Conservation (phyloP, 805 yeast genomes). For the Wickerhamomyces canadensis region DNA sequence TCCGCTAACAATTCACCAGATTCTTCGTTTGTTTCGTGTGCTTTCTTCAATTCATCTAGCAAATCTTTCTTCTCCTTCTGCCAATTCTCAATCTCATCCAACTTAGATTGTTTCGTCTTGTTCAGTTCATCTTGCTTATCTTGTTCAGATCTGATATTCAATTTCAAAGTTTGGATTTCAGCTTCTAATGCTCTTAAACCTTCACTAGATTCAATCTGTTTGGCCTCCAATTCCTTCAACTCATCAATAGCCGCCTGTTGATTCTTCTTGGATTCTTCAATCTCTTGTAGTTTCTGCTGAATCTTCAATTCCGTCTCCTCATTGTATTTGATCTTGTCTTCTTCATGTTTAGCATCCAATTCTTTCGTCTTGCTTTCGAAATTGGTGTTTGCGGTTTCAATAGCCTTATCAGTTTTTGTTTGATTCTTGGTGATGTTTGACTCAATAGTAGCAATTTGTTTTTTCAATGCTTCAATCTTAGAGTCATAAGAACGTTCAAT, state of each 20-base stretch:
- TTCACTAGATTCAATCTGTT: conserved; percentile 21
- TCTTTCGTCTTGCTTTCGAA: conserved; percentile 15
- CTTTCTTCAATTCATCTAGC: conserved; percentile 4
- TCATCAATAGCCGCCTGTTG: conserved; percentile 17
- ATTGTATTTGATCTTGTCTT: conserved; percentile 12
- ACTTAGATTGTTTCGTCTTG: conserved; percentile 11
- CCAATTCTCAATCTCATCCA: conserved; percentile 14
- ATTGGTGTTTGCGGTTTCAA: conserved; percentile 11
- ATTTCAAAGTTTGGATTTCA: conserved; percentile 14
- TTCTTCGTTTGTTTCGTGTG: background rate
- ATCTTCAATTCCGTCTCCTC: conserved; percentile 21
- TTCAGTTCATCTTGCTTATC: conserved; percentile 14
- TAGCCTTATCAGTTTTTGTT: conserved; percentile 7
- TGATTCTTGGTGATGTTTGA: conserved; percentile 12
- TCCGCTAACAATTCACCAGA: conserved; percentile 1
- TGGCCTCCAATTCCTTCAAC: conserved; percentile 19
- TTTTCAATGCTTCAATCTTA: conserved; percentile 18
- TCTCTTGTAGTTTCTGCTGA: conserved; percentile 13
- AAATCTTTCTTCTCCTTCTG: conserved; percentile 15
- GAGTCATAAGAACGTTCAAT: conserved; percentile 17
- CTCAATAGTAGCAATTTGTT: conserved; percentile 19
- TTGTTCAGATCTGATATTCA: conserved; percentile 13
- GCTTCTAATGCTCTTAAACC: conserved; percentile 13
- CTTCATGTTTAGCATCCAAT: conserved; percentile 20
- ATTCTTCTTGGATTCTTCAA: conserved; percentile 17